These are phyloP conservation scores for Jatropha multifida DNA, from an alignment of 441 rosid species.

Conservation along the genomic window DNA sequence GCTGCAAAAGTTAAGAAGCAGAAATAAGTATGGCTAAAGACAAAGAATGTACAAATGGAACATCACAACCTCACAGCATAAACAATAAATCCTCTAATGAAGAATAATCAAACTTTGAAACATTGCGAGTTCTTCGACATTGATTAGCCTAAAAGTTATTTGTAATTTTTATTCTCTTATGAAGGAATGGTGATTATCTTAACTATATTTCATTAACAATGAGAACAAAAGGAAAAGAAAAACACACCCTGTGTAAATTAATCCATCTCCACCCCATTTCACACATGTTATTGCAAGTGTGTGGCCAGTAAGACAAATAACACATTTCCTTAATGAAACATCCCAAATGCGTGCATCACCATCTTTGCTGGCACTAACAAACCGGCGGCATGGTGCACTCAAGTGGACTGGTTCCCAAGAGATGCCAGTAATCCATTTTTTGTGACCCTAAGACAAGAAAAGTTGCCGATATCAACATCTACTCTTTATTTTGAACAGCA, in stretches of 20 bases:
- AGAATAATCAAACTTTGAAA: not conserved
- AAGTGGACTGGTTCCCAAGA: conserved; percentile 98
- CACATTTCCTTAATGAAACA: conserved; percentile 57
- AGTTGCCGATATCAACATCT: conserved; percentile 19
- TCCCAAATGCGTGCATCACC: conserved; percentile 99
- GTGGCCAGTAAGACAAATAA: conserved; percentile 84
- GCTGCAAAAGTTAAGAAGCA: conserved; percentile 40
- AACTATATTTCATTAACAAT: not conserved
- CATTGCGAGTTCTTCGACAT: not conserved
- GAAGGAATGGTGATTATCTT: not conserved
- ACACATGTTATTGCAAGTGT: conserved; percentile 97
- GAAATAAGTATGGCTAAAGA: conserved; percentile 1
- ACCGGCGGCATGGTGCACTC: conserved; percentile 89
- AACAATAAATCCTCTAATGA: not conserved
- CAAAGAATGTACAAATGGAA: not conserved
- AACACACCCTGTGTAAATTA: conserved; percentile 85
- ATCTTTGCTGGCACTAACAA: conserved; percentile 98
- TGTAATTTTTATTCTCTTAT: not conserved
- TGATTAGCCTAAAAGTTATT: not conserved
- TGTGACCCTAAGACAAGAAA: conserved; percentile 71
- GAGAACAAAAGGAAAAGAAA: conserved; percentile 14
- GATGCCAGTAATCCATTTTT: conserved; percentile 97
- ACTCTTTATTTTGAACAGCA: not conserved
- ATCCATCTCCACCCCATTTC: conserved; percentile 98
- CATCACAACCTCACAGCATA: not conserved